These are phyloP conservation scores for Tephrocybe sp. DNA, from an alignment of 768 basidiomycete genomes.

Conservation along the genomic window DNA sequence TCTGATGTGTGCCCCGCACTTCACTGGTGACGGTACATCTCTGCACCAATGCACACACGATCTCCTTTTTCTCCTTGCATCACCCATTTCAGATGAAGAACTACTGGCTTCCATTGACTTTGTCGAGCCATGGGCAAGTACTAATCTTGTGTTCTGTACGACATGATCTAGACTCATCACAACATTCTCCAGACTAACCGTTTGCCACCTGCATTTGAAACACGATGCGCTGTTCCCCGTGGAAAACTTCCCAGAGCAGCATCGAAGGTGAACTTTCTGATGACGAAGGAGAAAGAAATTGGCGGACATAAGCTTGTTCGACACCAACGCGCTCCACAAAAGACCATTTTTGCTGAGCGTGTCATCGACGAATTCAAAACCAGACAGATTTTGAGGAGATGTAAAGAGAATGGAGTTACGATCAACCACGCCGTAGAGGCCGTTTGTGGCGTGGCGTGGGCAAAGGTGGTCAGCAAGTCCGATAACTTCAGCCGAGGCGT, in stretches of 20 bases:
- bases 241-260: conserved; percentile 32
- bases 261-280: conserved; percentile 47
- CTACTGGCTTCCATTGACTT: conserved; percentile 17
- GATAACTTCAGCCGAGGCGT: conserved; percentile 11
- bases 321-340: conserved; percentile 33
- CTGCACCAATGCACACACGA: conserved; percentile 67
- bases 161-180: neutral
- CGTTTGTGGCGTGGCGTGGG: conserved; percentile 60
- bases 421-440: conserved; percentile 62
- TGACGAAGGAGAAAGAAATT: conserved; percentile 45
- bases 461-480: conserved; percentile 21
- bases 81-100: conserved; percentile 21
- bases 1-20: conserved; percentile 63
- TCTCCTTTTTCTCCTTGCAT: conserved; percentile 45
- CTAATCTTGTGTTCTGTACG: neutral
- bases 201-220: conserved; percentile 29
- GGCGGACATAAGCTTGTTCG: conserved; percentile 59
- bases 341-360: conserved; percentile 30
- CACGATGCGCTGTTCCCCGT: conserved; percentile 21
- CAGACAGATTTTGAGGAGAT: conserved; percentile 48
- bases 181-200: neutral
- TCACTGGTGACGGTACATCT: conserved; percentile 68
- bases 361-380: conserved; percentile 33
- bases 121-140: conserved; percentile 19
- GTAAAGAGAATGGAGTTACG: conserved; percentile 59